phyloP scores from a whole-genome alignment of 129 eudicot genomes.

The Chrysanthemum seticuspe region DNA sequence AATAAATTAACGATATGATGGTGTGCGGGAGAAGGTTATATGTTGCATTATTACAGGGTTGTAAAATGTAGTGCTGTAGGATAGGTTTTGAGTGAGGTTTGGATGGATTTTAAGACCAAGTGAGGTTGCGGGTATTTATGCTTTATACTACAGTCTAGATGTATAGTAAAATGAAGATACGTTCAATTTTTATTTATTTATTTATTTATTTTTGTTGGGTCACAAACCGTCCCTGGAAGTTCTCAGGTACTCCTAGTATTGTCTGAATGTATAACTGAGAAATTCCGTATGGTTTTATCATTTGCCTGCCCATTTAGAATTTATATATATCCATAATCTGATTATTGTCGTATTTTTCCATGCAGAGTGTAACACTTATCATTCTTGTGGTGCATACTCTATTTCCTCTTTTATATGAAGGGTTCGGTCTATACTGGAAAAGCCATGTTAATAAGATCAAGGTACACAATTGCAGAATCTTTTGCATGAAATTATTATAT shows the following conservation, averaged over 20 bases:
- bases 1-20: background rate
- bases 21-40: too few species aligned
- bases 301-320: background rate
- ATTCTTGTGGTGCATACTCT: conserved; percentile 63
- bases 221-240: background rate
- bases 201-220: background rate
- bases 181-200: background rate
- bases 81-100: too few species aligned
- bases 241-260: background rate
- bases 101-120: background rate
- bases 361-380: conserved; percentile 70
- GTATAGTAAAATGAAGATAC: background rate
- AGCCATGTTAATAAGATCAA: conserved; percentile 60
- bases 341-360: conserved; percentile 19
- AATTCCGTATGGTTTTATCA: background rate
- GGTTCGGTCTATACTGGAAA: conserved; percentile 63
- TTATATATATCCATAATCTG: background rate
- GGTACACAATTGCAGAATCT: conserved; percentile 43
- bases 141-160: background rate
- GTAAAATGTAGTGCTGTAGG: too few species aligned
- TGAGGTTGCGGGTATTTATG: background rate
- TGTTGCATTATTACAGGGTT: too few species aligned
- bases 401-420: conserved; percentile 80
- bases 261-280: background rate
- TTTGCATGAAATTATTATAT: conserved; percentile 8